A percentile compares a stretch with the other conserved stretches of the same genome.
These are phyloP conservation scores for Pseudopithomyces maydicus DNA, from an alignment of 2,329 filamentous ascomycete genomes.

Conservation along the genomic window DNA sequence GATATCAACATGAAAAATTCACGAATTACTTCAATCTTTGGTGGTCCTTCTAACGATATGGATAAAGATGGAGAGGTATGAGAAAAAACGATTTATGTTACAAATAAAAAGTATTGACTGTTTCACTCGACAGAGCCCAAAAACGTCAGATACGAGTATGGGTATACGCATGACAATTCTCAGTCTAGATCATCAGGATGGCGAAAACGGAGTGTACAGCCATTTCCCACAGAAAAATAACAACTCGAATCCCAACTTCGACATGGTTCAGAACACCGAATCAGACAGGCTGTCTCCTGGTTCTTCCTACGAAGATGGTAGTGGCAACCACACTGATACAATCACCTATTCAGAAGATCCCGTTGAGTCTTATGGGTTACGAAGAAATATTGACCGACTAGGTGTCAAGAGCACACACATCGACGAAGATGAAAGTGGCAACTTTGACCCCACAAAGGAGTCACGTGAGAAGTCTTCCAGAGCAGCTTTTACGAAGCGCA, in stretches of 20 bases:
- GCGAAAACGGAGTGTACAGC: background rate
- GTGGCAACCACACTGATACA: background rate
- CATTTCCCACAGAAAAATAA: background rate
- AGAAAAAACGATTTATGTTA: background rate
- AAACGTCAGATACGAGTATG: background rate
- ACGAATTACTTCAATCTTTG: constrained; percentile 4
- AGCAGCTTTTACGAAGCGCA: background rate
- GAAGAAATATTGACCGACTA: constrained; percentile 8
- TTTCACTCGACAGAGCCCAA: background rate
- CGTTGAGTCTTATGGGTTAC: constrained; percentile 5
- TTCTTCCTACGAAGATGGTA: background rate
- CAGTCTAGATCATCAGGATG: constrained; percentile 5
- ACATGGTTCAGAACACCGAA: background rate
- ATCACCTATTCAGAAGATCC: background rate
- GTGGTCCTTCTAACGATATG: background rate
- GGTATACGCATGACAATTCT: constrained; percentile 7
- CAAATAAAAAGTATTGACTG: background rate
- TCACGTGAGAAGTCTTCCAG: background rate
- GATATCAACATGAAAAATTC: too few relatives aligned
- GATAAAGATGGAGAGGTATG: background rate
- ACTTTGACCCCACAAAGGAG: constrained; percentile 10
- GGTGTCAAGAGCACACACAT: background rate
- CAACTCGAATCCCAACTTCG: background rate
- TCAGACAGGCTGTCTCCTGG: background rate
- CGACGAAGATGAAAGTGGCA: constrained; percentile 8